Conservation (phyloP, 352 stramenopile genomes). For the Phytopythium litorale region DNA sequence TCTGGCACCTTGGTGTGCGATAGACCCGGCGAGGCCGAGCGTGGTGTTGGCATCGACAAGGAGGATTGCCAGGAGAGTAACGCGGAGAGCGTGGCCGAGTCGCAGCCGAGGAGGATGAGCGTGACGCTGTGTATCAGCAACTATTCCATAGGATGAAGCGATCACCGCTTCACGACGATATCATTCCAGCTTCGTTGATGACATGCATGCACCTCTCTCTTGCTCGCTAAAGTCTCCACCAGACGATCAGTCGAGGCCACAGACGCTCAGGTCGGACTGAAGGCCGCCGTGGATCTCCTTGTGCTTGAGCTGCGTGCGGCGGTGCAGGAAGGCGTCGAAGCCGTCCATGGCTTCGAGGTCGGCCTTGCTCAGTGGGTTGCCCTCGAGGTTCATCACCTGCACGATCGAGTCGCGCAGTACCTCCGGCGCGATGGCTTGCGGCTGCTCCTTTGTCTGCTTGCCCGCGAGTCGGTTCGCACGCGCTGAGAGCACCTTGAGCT, state of each 20-base stretch:
- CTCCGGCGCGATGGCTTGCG: slow-evolving; percentile 51
- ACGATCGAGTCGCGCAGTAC: slow-evolving; percentile 58
- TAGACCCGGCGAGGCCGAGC: background rate
- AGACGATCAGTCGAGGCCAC: slow-evolving; percentile 54
- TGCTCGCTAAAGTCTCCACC: background rate
- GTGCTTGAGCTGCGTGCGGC: slow-evolving; percentile 81
- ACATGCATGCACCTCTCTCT: background rate
- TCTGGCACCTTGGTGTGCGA: background rate
- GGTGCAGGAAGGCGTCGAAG: slow-evolving; percentile 65
- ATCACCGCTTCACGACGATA: background rate
- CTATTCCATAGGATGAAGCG: background rate
- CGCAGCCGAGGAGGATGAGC: background rate
- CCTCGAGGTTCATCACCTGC: slow-evolving; percentile 81
- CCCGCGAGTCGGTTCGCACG: slow-evolving; percentile 48
- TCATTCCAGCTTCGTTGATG: background rate
- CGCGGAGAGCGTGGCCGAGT: background rate
- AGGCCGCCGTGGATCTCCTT: slow-evolving; percentile 84
- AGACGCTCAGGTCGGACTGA: slow-evolving; percentile 76
- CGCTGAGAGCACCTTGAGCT: slow-evolving; percentile 74
- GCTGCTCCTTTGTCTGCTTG: slow-evolving; percentile 4
- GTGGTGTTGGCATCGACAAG: too few species aligned
- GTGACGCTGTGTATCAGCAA: slow-evolving; percentile 5
- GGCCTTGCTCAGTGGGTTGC: slow-evolving; percentile 76
- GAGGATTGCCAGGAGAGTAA: background rate
- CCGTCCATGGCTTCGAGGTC: slow-evolving; percentile 77